Evolutionary conservation across 179 eudicot species (phyloP).

Genomic region (Drosera spatulata): DNA sequence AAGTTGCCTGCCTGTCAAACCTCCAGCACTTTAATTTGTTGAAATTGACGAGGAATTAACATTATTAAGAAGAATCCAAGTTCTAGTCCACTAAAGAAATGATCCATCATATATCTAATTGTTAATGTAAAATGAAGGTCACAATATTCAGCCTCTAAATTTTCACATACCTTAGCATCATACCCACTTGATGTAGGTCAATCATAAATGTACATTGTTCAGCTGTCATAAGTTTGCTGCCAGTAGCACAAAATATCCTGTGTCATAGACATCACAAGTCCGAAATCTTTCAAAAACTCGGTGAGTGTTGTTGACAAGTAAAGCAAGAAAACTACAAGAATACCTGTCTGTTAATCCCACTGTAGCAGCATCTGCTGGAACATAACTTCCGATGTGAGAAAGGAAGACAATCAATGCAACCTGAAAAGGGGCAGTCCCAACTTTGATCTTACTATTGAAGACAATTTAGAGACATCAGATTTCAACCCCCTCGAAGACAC

Average conservation of each 20-base stretch:
- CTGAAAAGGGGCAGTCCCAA: slow-evolving; percentile 24
- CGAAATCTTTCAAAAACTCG: too few species aligned
- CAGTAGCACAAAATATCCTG: slow-evolving; percentile 97
- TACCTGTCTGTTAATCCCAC: slow-evolving; percentile 97
- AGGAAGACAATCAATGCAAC: slow-evolving; percentile 97
- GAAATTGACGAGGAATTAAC: too few species aligned
- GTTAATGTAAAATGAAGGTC: slow-evolving; percentile 5
- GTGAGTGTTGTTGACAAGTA: too few species aligned
- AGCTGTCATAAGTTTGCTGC: slow-evolving; percentile 83
- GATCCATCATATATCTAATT: not conserved
- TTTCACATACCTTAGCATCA: slow-evolving; percentile 77
- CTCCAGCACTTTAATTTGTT: not conserved
- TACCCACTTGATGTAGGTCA: slow-evolving; percentile 95
- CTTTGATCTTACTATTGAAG: too few species aligned
- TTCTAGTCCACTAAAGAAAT: too few species aligned
- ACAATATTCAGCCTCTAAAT: not conserved
- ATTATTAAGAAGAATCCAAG: too few species aligned
- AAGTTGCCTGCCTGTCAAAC: slow-evolving; percentile 65
- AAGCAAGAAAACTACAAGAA: not conserved
- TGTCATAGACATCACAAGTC: not conserved
- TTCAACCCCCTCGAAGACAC: too few species aligned
- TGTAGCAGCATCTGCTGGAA: slow-evolving; percentile 94
- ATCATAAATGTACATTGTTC: slow-evolving; percentile 98
- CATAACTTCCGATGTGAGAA: slow-evolving; percentile 97
- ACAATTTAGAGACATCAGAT: too few species aligned